Evolutionary conservation across 1,284 basidiomycete species (phyloP).

Genomic region (Gymnopus androsaceus): DNA sequence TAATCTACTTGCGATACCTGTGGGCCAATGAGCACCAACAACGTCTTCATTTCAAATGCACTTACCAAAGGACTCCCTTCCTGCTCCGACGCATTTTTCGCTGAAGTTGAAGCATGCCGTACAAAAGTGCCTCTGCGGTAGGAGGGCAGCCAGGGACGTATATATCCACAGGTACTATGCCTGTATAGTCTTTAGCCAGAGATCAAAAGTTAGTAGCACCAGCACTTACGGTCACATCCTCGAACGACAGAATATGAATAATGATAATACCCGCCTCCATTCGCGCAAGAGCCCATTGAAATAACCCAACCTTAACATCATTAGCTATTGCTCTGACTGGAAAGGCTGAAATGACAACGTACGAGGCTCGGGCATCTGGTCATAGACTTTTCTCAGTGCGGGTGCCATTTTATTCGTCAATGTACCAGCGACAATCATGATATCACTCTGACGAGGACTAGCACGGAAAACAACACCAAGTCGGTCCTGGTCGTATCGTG

Average conservation of each 20-base stretch:
- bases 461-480: slow-evolving; percentile 98
- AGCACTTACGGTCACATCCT: slow-evolving; percentile 89
- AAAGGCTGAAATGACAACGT: slow-evolving; percentile 30
- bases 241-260: slow-evolving; percentile 99
- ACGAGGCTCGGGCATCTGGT: slow-evolving; percentile 96
- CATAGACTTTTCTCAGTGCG: slow-evolving; percentile 91
- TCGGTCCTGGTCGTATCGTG: slow-evolving; percentile 98
- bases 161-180: slow-evolving; percentile 97
- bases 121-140: slow-evolving; percentile 90
- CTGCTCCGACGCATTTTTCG: slow-evolving; percentile 94
- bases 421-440: slow-evolving; percentile 99
- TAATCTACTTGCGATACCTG: slow-evolving; percentile 56
- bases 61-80: slow-evolving; percentile 89
- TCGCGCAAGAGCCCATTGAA: slow-evolving; percentile 99
- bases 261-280: slow-evolving; percentile 98
- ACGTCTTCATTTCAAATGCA: slow-evolving; percentile 18
- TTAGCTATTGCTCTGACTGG: slow-evolving; percentile 21
- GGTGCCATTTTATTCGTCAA: slow-evolving; percentile 99
- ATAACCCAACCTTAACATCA: slow-evolving; percentile 87
- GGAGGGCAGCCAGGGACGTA: slow-evolving; percentile 96
- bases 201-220: slow-evolving; percentile 3
- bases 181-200: slow-evolving; percentile 37
- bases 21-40: slow-evolving; percentile 13
- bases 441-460: slow-evolving; percentile 94
- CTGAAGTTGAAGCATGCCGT: slow-evolving; percentile 95